phyloP scores from a whole-genome alignment of 208 protist genomes.

The Trypanosoma lewisi region DNA sequence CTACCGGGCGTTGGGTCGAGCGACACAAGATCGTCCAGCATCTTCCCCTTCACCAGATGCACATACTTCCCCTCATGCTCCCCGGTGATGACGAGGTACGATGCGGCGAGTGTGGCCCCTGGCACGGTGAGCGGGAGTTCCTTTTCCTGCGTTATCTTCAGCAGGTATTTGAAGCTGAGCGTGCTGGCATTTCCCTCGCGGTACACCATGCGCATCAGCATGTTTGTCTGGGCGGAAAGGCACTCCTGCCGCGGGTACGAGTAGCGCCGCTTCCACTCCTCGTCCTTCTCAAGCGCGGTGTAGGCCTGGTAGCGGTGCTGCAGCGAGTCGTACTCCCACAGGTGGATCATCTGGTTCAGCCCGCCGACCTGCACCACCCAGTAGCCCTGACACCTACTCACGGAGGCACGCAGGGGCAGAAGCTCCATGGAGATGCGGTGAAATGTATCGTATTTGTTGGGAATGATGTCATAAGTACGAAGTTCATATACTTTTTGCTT shows the following conservation, averaged over 20 bases:
- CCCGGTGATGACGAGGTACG: slow-evolving; percentile 57
- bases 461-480: slow-evolving; percentile 46
- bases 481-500: slow-evolving; percentile 65
- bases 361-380: slow-evolving; percentile 78
- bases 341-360: slow-evolving; percentile 65
- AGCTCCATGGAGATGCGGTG: slow-evolving; percentile 49
- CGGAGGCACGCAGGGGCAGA: slow-evolving; percentile 43
- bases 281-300: slow-evolving; percentile 47
- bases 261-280: slow-evolving; percentile 59
- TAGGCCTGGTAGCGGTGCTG: slow-evolving; percentile 62
- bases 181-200: slow-evolving; percentile 63
- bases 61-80: slow-evolving; percentile 68
- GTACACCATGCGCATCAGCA: slow-evolving; percentile 56
- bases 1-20: slow-evolving; percentile 32
- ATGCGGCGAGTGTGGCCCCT: slow-evolving; percentile 64
- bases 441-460: slow-evolving; percentile 59
- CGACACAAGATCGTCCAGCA: slow-evolving; percentile 64
- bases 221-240: slow-evolving; percentile 47
- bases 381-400: slow-evolving; percentile 56
- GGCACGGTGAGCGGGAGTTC: slow-evolving; percentile 53
- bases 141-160: slow-evolving; percentile 51
- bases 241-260: slow-evolving; percentile 31
- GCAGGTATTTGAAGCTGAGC: slow-evolving; percentile 76
- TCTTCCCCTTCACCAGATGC: slow-evolving; percentile 68
- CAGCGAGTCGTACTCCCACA: slow-evolving; percentile 80